Conservation (phyloP, 345 rosid species). For the Heritiera littoralis region DNA sequence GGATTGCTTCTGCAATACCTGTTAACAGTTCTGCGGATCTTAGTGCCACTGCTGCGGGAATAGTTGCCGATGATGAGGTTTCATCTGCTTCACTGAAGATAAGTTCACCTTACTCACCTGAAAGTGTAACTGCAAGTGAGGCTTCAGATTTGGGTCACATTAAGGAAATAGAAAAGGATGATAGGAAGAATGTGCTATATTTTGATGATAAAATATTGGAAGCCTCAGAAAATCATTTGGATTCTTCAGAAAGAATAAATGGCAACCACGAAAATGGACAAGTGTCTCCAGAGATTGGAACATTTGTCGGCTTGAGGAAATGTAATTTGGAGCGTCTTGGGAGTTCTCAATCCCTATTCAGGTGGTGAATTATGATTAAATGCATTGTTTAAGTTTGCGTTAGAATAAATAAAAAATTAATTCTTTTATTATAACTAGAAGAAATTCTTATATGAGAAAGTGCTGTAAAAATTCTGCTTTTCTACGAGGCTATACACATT, state of each 20-base stretch:
- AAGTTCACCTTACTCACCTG: constrained; percentile 67
- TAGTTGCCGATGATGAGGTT: constrained; percentile 60
- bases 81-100: constrained; percentile 47
- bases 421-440: not conserved
- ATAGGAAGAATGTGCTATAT: constrained; percentile 44
- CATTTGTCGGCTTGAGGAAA: constrained; percentile 40
- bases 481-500: not conserved
- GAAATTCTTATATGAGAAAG: not conserved
- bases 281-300: constrained; percentile 66
- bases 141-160: constrained; percentile 64
- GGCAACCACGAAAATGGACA: constrained; percentile 55
- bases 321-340: constrained; percentile 56
- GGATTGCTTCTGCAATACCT: constrained; percentile 85
- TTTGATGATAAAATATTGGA: constrained; percentile 69
- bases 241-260: constrained; percentile 49
- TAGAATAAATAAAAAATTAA: constrained; percentile 2
- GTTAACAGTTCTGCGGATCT: constrained; percentile 69
- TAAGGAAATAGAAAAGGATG: constrained; percentile 62
- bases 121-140: constrained; percentile 60
- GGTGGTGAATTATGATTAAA: constrained; percentile 45
- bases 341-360: constrained; percentile 75
- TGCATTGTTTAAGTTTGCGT: constrained; percentile 4
- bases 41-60: constrained; percentile 84
- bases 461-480: not conserved
- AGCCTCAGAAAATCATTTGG: constrained; percentile 61